Evolutionary conservation across 208 protist species (phyloP).

Genomic region (Crithidia acanthocephali): DNA sequence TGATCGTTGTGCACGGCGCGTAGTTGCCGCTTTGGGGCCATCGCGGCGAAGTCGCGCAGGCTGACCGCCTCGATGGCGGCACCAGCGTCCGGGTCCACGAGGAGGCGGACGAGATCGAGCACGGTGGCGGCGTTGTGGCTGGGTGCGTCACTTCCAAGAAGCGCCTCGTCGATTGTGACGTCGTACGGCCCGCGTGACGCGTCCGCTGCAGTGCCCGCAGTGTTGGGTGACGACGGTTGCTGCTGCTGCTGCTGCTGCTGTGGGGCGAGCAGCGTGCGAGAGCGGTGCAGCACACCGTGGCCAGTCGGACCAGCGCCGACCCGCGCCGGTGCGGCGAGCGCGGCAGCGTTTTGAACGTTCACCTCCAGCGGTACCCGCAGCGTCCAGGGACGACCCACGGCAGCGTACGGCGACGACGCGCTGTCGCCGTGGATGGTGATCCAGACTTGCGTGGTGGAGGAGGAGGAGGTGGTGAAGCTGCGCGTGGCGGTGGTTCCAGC

Average conservation of each 20-base stretch:
- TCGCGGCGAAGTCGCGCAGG: constrained; percentile 71
- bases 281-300: constrained; percentile 12
- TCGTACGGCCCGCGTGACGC: constrained; percentile 19
- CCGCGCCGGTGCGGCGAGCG: background rate
- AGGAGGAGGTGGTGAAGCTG: background rate
- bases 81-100: constrained; percentile 62
- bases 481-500: background rate
- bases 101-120: constrained; percentile 57
- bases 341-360: background rate
- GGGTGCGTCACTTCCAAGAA: constrained; percentile 2
- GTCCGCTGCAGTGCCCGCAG: background rate
- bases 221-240: too few species aligned
- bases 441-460: constrained; percentile 10
- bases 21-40: constrained; percentile 67
- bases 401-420: background rate
- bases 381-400: constrained; percentile 10
- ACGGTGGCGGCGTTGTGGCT: constrained; percentile 1
- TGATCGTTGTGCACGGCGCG: constrained; percentile 51
- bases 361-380: constrained; percentile 24
- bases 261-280: constrained; percentile 15
- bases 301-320: background rate
- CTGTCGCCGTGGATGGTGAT: constrained; percentile 11
- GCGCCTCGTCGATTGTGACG: constrained; percentile 34
- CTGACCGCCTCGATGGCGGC: constrained; percentile 62
- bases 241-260: background rate